Evolutionary conservation across 352 stramenopile genomes (phyloP).

Genomic region (Saprolegnia diclina): DNA sequence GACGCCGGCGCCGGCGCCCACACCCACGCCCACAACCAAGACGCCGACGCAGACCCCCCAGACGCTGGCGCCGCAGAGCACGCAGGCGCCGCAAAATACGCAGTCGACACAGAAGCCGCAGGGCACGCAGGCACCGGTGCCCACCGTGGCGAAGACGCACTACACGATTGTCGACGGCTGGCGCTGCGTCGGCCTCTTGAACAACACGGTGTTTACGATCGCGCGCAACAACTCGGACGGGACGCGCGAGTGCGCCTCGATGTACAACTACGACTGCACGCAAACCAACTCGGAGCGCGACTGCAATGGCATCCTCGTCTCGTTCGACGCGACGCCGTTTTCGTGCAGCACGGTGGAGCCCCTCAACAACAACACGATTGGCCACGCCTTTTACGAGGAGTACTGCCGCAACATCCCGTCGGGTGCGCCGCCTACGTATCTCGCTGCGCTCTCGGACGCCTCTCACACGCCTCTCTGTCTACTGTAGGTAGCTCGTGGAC

Average conservation of each 20-base stretch:
- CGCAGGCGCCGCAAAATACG: background rate
- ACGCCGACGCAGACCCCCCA: background rate
- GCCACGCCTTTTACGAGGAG: background rate
- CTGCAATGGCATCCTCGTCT: background rate
- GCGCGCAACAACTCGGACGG: background rate
- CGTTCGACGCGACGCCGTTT: background rate
- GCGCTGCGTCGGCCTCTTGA: background rate
- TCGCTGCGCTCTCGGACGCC: background rate
- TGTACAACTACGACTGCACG: background rate
- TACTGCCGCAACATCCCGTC: background rate
- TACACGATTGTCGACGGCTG: background rate
- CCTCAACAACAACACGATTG: background rate
- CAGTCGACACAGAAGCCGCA: background rate
- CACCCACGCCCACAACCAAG: background rate
- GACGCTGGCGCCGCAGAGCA: background rate
- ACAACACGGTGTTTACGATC: constrained; percentile 17
- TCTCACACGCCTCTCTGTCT: background rate
- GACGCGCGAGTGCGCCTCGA: background rate
- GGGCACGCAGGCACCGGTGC: background rate
- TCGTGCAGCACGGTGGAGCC: background rate
- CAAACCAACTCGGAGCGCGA: background rate
- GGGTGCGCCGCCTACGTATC: background rate
- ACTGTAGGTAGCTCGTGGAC: background rate
- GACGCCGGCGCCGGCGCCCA: background rate
- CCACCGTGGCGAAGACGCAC: background rate